phyloP scores from a whole-genome alignment of 768 basidiomycete genomes.

The Erythrobasidium yunnanense region DNA sequence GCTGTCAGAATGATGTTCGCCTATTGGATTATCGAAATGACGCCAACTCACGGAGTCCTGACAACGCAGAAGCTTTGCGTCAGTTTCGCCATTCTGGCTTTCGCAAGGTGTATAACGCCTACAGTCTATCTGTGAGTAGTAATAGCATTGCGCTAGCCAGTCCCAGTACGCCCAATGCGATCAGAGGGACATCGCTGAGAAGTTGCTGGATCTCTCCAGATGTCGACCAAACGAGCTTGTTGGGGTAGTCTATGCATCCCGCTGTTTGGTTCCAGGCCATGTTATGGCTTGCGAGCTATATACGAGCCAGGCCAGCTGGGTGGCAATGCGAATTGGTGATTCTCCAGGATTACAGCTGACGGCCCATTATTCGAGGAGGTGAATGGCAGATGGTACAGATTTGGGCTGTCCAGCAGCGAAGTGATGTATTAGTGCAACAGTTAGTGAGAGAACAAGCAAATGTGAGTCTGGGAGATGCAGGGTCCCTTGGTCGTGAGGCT shows the following conservation, averaged over 20 bases:
- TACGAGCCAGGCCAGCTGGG: background rate
- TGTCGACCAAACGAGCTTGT: background rate
- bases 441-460: too few relatives aligned
- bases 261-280: background rate
- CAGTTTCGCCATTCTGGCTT: background rate
- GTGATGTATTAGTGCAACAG: background rate
- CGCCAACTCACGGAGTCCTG: background rate
- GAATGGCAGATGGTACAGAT: background rate
- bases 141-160: background rate
- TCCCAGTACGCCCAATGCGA: slow-evolving; percentile 1
- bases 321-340: background rate
- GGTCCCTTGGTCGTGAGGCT: too few relatives aligned
- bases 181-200: slow-evolving; percentile 6
- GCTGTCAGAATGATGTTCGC: background rate
- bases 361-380: background rate
- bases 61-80: background rate
- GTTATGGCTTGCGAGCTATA: background rate
- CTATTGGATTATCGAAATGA: background rate
- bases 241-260: background rate
- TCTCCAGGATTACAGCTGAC: background rate
- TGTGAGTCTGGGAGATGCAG: too few relatives aligned
- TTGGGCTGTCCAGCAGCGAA: background rate
- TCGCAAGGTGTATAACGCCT: background rate
- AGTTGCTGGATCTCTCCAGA: background rate
- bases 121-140: background rate